Evolutionary conservation across 352 stramenopile species (phyloP), one percentile per base, ranked within the genome.

Genomic region (Phytophthora melonis): DNA sequence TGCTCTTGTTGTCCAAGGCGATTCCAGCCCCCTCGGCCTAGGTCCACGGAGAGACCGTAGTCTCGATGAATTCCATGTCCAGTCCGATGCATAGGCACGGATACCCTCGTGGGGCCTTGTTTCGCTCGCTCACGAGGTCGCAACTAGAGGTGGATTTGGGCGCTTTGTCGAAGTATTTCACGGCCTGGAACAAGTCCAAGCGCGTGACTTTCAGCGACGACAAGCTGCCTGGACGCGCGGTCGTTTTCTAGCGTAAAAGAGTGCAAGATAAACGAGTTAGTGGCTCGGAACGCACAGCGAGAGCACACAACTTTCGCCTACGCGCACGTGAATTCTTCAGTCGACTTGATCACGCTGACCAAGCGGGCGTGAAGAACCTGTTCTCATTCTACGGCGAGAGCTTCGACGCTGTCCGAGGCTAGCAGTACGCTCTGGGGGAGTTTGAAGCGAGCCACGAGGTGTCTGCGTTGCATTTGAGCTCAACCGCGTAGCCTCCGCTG

Each of bases 171-270:
- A 70, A 39, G 27, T 70, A 70, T 52, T 58, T 70, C 18, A 30
- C 41, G 25, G 43, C 41, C 25, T 70, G 63, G 63, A 70, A 69
- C 43, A 43, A 68, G 21, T 50, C 52, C 13, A 69, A 69, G 30
- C 63, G 53, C 30, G 53, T 57, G 14, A n/a, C 34, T 27, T 49
- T 69, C 41, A 54, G 36, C 27, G 53, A 47, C 10, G 27, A 57
- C 11, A 45, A 57, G 3, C 13, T 60, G 19, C 52, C 52, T 47
- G 52, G 36, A 61, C 9, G 34, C 30, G 32, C 61, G 13, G 34
- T n/a, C 53, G 52, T 61, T 11, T 11, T n/a, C 9, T 4, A 54
- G 50, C 25, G 61, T 61, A 2, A 36, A 68, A 6, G 14, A 32
- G 1, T 14, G 45, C 5, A 61, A 57, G 5, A 54, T 68, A 4